Evolutionary conservation across 1,284 basidiomycete species (phyloP).

Genomic region (Tilletiaria anomala): DNA sequence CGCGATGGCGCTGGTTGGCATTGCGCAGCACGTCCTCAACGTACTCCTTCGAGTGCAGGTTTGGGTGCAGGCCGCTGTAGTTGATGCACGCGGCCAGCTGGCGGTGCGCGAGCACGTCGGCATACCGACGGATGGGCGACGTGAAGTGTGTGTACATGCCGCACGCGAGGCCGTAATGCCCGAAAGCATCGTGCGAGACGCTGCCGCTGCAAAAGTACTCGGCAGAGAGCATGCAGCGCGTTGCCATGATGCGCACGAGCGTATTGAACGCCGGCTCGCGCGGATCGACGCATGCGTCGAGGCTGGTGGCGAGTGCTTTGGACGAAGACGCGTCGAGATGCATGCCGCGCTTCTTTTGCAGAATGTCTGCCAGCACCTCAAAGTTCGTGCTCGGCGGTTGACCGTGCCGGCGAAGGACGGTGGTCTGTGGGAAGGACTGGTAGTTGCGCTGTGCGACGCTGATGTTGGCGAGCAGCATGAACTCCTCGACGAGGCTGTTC

Average conservation of each 20-base stretch:
- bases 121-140: slow-evolving; percentile 18
- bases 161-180: slow-evolving; percentile 90
- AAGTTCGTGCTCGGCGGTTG: slow-evolving; percentile 88
- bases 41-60: slow-evolving; percentile 71
- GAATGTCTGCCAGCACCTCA: slow-evolving; percentile 84
- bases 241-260: slow-evolving; percentile 96
- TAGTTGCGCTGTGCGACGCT: slow-evolving; percentile 83
- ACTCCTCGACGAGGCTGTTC: slow-evolving; percentile 94
- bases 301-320: slow-evolving; percentile 69
- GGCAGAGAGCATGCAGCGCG: slow-evolving; percentile 91
- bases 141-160: slow-evolving; percentile 98
- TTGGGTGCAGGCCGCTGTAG: slow-evolving; percentile 66
- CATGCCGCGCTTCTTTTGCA: slow-evolving; percentile 70
- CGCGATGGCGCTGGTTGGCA: slow-evolving; percentile 80
- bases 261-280: slow-evolving; percentile 77
- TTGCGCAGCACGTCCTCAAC: slow-evolving; percentile 75
- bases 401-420: slow-evolving; percentile 82
- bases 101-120: slow-evolving; percentile 84
- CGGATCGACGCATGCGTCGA: slow-evolving; percentile 72
- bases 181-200: slow-evolving; percentile 78
- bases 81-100: slow-evolving; percentile 83
- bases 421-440: slow-evolving; percentile 86
- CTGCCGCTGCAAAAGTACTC: slow-evolving; percentile 97
- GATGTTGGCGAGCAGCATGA: slow-evolving; percentile 94
- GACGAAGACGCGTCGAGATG: slow-evolving; percentile 83